Evolutionary conservation across 495 filamentous ascomycete species (phyloP).

Genomic region (Tuber brumale): DNA sequence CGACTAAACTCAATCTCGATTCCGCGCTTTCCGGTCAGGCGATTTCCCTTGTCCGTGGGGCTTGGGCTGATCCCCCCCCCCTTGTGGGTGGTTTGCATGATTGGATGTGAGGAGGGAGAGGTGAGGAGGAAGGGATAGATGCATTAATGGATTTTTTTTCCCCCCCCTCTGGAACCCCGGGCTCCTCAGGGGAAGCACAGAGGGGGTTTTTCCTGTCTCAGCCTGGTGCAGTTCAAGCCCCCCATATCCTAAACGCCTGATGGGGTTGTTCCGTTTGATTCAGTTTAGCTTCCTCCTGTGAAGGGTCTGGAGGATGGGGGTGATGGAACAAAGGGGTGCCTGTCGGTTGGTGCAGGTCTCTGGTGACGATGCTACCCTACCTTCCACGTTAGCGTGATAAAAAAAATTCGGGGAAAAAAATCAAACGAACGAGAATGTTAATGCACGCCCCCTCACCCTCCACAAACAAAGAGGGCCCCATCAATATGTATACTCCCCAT

Average conservation of each 20-base stretch:
- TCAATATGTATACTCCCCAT: not conserved
- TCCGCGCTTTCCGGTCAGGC: not conserved
- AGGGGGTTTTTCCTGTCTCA: not conserved
- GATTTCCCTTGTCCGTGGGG: not conserved
- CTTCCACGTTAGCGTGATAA: not conserved
- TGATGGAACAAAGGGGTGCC: not conserved
- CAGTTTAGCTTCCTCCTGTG: not conserved
- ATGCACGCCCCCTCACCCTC: not conserved
- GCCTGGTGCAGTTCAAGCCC: not conserved
- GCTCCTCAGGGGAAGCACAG: not conserved
- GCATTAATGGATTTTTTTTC: not conserved
- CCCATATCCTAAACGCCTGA: not conserved
- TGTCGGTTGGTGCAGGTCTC: not conserved
- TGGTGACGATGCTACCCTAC: not conserved
- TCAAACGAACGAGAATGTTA: not conserved
- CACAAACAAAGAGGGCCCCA: not conserved
- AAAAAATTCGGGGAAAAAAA: not conserved
- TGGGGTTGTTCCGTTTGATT: not conserved
- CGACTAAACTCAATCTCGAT: conserved; percentile 7
- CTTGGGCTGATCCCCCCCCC: not conserved
- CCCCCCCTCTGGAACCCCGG: not conserved
- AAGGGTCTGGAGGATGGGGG: not conserved
- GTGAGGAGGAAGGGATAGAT: not conserved
- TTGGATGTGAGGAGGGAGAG: not conserved
- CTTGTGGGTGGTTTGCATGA: not conserved